Conservation (phyloP, 2,329 filamentous ascomycete species). For the Phialemonium atrogriseum region DNA sequence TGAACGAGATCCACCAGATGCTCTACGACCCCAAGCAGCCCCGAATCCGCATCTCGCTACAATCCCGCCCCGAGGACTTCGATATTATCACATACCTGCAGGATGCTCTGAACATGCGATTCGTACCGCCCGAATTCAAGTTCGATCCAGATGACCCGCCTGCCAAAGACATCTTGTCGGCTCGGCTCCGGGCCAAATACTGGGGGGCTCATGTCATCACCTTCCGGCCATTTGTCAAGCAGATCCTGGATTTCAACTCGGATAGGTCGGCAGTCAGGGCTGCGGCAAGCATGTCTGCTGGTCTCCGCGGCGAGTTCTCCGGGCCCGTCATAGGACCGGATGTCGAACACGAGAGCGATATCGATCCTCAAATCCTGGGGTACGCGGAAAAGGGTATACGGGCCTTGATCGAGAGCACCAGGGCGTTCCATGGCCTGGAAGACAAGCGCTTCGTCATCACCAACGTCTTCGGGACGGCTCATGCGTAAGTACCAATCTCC, state of each 20-base stretch:
- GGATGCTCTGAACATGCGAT: constrained; percentile 21
- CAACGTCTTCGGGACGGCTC: constrained; percentile 92
- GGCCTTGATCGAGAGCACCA: constrained; percentile 76
- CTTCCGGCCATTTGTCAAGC: constrained; percentile 64
- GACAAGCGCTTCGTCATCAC: constrained; percentile 72
- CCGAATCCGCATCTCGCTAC: too few relatives aligned
- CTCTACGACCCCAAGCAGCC: constrained; percentile 42
- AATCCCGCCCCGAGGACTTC: constrained; percentile 25
- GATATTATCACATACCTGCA: constrained; percentile 36
- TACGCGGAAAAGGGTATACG: constrained; percentile 57
- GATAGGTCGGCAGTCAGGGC: constrained; percentile 8
- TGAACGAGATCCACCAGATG: constrained; percentile 54
- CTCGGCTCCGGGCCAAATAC: constrained; percentile 84
- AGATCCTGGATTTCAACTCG: constrained; percentile 43
- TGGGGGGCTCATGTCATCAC: constrained; percentile 90
- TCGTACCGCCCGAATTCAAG: constrained; percentile 40
- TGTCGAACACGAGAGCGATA: constrained; percentile 9
- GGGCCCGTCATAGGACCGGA: constrained; percentile 9
- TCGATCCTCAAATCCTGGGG: constrained; percentile 33
- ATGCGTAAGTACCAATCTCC: constrained; percentile 63
- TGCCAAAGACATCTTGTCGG: constrained; percentile 67
- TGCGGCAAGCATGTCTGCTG: constrained; percentile 14
- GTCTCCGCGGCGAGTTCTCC: constrained; percentile 2
- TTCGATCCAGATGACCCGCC: constrained; percentile 64
- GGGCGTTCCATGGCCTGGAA: constrained; percentile 63